Percentiles rank a stretch among this genome's conserved stretches.
Evolutionary conservation across 2,329 filamentous ascomycete genomes (phyloP).

Genomic region (Diaporthe vaccinii): DNA sequence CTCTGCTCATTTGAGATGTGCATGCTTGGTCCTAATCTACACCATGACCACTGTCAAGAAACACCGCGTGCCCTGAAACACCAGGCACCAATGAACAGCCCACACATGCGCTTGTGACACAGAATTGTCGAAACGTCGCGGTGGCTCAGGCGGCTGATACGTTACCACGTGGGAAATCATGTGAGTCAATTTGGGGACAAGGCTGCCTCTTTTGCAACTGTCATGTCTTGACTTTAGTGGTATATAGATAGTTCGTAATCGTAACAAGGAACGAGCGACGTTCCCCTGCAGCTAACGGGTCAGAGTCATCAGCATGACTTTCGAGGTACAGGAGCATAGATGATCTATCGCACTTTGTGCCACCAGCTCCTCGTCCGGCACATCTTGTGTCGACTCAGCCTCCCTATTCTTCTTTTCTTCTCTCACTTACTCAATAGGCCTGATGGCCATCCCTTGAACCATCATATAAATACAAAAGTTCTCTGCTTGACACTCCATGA

Average conservation of each 20-base stretch:
- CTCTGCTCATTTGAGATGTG: neutral
- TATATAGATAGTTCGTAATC: neutral
- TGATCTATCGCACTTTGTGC: neutral
- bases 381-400: neutral
- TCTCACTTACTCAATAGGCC: no score
- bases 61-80: conserved; percentile 17
- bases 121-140: neutral
- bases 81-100: neutral
- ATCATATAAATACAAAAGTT: no score
- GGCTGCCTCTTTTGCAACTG: neutral
- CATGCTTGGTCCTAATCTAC: neutral
- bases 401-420: no score
- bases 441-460: no score
- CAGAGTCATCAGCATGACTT: neutral
- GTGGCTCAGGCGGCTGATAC: neutral
- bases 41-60: neutral
- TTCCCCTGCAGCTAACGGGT: neutral
- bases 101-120: neutral
- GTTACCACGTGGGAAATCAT: neutral
- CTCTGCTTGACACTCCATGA: no score
- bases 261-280: neutral
- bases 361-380: neutral
- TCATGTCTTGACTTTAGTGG: neutral
- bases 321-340: neutral
- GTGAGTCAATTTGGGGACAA: neutral